phyloP scores from a whole-genome alignment of 805 yeast species.

The Schwanniomyces sp. region DNA sequence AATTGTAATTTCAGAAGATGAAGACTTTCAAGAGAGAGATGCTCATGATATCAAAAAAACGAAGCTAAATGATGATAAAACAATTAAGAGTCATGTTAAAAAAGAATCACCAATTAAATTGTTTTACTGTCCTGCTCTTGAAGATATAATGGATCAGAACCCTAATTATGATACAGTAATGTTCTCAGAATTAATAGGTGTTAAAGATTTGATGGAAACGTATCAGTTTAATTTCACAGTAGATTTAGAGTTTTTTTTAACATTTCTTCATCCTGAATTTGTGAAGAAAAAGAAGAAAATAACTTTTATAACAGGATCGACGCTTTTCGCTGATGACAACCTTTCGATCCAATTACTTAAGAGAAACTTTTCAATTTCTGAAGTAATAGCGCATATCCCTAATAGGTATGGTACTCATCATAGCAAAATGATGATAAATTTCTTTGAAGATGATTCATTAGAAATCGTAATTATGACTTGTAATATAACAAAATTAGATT shows the following conservation, averaged over 20 bases:
- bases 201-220: conserved; percentile 30
- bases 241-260: conserved; percentile 40
- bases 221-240: conserved; percentile 51
- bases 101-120: conserved; percentile 20
- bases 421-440: conserved; percentile 65
- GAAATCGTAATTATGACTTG: conserved; percentile 60
- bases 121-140: conserved; percentile 25
- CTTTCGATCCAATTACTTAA: conserved; percentile 12
- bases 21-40: conserved; percentile 1
- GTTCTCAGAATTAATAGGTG: conserved; percentile 29
- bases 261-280: conserved; percentile 27
- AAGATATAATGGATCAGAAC: conserved; percentile 6
- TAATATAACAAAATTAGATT: conserved; percentile 57
- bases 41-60: background rate
- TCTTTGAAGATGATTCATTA: conserved; percentile 43
- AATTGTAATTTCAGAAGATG: conserved; percentile 1
- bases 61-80: background rate
- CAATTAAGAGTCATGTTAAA: background rate
- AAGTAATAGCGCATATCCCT: conserved; percentile 33
- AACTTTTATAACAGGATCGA: conserved; percentile 31
- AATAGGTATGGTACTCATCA: conserved; percentile 54
- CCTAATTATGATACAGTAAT: conserved; percentile 27
- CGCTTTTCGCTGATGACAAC: conserved; percentile 8
- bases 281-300: conserved; percentile 14
- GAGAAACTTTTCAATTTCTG: conserved; percentile 20